phyloP scores from a whole-genome alignment of 768 basidiomycete genomes.

The Gelatoporia subvermispora region DNA sequence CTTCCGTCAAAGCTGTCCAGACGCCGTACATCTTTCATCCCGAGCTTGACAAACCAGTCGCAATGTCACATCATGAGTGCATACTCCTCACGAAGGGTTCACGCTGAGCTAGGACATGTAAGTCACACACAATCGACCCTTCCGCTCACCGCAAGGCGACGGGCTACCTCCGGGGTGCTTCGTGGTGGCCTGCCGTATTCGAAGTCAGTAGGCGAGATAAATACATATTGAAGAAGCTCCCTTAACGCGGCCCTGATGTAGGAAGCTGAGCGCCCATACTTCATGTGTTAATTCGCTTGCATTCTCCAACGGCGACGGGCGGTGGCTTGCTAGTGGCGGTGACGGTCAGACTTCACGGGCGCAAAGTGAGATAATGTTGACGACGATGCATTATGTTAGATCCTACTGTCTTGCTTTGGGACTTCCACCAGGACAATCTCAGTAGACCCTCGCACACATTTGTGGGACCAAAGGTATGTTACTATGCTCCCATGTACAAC shows the following conservation, averaged over 20 bases:
- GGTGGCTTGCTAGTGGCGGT: conserved; percentile 36
- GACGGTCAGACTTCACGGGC: conserved; percentile 24
- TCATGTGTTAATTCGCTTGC: conserved; percentile 34
- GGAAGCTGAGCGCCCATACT: conserved; percentile 28
- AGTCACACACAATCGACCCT: too few relatives aligned
- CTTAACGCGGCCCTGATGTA: conserved; percentile 6
- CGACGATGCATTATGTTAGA: conserved; percentile 16
- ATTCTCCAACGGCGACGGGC: conserved; percentile 29
- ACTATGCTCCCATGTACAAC: background rate
- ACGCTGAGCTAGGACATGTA: too few relatives aligned
- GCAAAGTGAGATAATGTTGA: background rate
- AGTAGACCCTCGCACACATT: conserved; percentile 22
- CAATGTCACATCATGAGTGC: too few relatives aligned
- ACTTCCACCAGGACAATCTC: conserved; percentile 29
- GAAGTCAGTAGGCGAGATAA: conserved; percentile 10
- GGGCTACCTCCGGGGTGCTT: too few relatives aligned
- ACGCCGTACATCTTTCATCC: too few relatives aligned
- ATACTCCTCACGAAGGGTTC: too few relatives aligned
- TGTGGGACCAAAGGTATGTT: conserved; percentile 23
- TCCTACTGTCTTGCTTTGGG: conserved; percentile 29
- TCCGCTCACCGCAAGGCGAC: too few relatives aligned
- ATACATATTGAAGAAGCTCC: background rate
- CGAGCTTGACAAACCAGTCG: too few relatives aligned
- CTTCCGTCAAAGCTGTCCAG: too few relatives aligned
- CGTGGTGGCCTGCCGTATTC: conserved; percentile 20